phyloP scores from a whole-genome alignment of 2,329 filamentous ascomycete species.

The Furcasterigmium furcatum region DNA sequence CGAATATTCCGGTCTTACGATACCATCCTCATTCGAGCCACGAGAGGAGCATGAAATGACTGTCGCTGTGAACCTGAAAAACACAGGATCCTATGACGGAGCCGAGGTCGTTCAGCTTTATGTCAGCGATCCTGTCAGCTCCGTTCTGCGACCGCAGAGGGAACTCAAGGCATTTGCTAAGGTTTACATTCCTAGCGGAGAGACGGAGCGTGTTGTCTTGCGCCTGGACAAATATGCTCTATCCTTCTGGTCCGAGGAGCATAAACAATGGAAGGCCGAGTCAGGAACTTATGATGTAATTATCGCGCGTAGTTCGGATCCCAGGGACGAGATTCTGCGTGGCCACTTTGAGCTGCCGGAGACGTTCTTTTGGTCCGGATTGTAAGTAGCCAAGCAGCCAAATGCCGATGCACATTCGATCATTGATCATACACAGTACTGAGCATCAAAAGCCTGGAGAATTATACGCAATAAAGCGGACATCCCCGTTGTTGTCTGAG shows the following conservation, averaged over 20 bases:
- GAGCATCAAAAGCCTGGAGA: too few species aligned
- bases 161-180: slow-evolving; percentile 67
- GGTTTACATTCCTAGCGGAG: slow-evolving; percentile 55
- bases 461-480: too few species aligned
- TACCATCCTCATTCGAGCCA: slow-evolving; percentile 27
- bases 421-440: too few species aligned
- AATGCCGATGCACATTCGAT: too few species aligned
- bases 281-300: slow-evolving; percentile 61
- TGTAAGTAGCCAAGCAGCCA: too few species aligned
- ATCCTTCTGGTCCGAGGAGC: slow-evolving; percentile 68
- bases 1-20: slow-evolving; percentile 44
- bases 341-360: slow-evolving; percentile 4
- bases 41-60: slow-evolving; percentile 38
- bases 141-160: slow-evolving; percentile 53
- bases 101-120: slow-evolving; percentile 52
- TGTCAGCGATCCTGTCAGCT: slow-evolving; percentile 35
- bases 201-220: slow-evolving; percentile 53
- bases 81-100: slow-evolving; percentile 7
- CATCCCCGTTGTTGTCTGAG: too few species aligned
- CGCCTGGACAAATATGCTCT: slow-evolving; percentile 20
- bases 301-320: slow-evolving; percentile 28
- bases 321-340: slow-evolving; percentile 5
- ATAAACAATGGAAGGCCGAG: slow-evolving; percentile 63
- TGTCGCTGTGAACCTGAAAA: slow-evolving; percentile 9
- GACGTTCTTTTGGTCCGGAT: slow-evolving; percentile 10